These are phyloP conservation scores for Chaetomium globosum DNA, from an alignment of 2,329 filamentous ascomycete genomes.

Conservation along the genomic window DNA sequence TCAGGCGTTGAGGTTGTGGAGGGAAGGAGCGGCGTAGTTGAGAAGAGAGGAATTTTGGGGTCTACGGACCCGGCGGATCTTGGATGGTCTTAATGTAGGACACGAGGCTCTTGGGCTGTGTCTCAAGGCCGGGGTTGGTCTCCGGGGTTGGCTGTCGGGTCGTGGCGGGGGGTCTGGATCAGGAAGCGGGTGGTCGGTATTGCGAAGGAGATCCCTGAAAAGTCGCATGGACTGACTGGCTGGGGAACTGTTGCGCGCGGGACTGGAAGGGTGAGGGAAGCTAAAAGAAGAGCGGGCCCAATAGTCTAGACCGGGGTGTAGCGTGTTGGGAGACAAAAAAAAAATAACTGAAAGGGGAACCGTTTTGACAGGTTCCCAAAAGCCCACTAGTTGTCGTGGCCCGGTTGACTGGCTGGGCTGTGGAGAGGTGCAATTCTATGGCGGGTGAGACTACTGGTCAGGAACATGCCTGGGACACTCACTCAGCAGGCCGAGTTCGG, in stretches of 20 bases:
- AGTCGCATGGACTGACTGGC: slow-evolving; percentile 12
- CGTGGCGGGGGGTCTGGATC: slow-evolving; percentile 27
- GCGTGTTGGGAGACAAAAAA: background rate
- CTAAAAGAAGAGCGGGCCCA: slow-evolving; percentile 8
- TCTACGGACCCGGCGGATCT: slow-evolving; percentile 29
- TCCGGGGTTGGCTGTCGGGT: slow-evolving; percentile 29
- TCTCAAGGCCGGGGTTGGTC: slow-evolving; percentile 19
- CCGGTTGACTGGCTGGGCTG: background rate
- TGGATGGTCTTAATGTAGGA: slow-evolving; percentile 24
- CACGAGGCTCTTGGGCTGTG: slow-evolving; percentile 23
- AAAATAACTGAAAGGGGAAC: background rate
- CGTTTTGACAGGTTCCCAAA: background rate
- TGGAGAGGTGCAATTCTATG: background rate
- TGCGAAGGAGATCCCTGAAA: slow-evolving; percentile 15
- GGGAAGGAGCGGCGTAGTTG: slow-evolving; percentile 13
- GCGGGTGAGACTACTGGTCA: slow-evolving; percentile 1
- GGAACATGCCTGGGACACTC: slow-evolving; percentile 1
- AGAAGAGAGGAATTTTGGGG: slow-evolving; percentile 30
- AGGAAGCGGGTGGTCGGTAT: slow-evolving; percentile 17
- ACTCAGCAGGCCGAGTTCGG: background rate
- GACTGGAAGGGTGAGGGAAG: slow-evolving; percentile 6
- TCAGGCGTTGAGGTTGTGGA: background rate
- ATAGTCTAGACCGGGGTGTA: background rate
- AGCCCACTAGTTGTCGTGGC: background rate
- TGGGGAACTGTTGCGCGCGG: background rate